phyloP scores from a whole-genome alignment of 441 rosid genomes.

The Adansonia grandidieri region DNA sequence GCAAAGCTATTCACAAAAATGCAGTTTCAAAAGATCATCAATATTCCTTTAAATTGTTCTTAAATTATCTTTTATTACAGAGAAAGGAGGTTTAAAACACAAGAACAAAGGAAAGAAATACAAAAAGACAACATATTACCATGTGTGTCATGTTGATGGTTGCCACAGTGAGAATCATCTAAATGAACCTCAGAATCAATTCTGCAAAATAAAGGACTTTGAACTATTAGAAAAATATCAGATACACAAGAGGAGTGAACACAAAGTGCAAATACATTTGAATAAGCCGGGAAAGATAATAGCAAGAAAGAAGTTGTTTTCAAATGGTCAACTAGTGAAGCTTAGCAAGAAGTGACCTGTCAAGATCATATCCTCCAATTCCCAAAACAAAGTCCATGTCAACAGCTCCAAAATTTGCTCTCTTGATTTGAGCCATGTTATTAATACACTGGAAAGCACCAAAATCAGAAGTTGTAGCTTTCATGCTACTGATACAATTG shows the following conservation, averaged over 20 bases:
- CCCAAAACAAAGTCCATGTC: conserved; percentile 82
- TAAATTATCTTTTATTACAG: not conserved
- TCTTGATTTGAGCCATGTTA: conserved; percentile 63
- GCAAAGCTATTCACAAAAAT: not conserved
- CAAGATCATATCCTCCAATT: conserved; percentile 76
- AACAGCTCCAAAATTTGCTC: conserved; percentile 58
- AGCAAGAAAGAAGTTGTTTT: not conserved
- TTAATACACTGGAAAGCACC: conserved; percentile 54
- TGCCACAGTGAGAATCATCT: conserved; percentile 38
- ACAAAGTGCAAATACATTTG: not conserved
- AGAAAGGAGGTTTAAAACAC: not conserved
- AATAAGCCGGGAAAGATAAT: not conserved
- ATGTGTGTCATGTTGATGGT: conserved; percentile 32
- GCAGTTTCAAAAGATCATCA: not conserved
- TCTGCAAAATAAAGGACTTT: conserved; percentile 42
- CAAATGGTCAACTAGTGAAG: conserved; percentile 17
- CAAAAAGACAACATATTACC: conserved; percentile 38
- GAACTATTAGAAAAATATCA: conserved; percentile 18
- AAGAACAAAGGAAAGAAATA: not conserved
- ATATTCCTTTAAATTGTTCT: not conserved
- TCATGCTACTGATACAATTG: not conserved
- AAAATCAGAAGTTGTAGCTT: conserved; percentile 20
- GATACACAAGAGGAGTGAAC: conserved; percentile 2
- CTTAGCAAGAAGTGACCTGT: conserved; percentile 46
- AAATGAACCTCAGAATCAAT: conserved; percentile 59